These are phyloP conservation scores for Hypoxylon sp. DNA, from an alignment of 2,329 filamentous ascomycete genomes.

Conservation along the genomic window DNA sequence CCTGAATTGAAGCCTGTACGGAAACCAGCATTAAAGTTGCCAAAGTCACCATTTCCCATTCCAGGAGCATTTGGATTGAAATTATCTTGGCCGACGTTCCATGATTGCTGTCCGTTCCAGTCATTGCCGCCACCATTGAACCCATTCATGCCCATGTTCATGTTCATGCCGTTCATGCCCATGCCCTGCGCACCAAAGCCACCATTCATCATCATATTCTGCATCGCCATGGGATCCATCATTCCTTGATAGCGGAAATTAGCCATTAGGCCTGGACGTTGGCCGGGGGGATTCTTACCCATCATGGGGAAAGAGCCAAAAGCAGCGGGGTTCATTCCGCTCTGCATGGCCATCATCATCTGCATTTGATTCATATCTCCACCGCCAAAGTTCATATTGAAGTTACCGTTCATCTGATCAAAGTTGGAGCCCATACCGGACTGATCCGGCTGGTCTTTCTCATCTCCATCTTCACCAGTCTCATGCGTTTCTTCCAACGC, in stretches of 20 bases:
- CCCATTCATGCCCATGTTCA: slow-evolving; percentile 78
- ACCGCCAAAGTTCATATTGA: slow-evolving; percentile 69
- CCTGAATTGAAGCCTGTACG: slow-evolving; percentile 80
- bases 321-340: slow-evolving; percentile 65
- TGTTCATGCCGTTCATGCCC: slow-evolving; percentile 78
- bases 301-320: slow-evolving; percentile 79
- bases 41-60: slow-evolving; percentile 83
- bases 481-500: slow-evolving; percentile 43
- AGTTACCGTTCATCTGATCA: slow-evolving; percentile 57
- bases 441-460: slow-evolving; percentile 45
- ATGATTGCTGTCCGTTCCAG: slow-evolving; percentile 83
- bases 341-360: slow-evolving; percentile 80
- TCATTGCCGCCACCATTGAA: slow-evolving; percentile 77
- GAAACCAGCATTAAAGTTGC: slow-evolving; percentile 79
- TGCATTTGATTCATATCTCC: slow-evolving; percentile 81
- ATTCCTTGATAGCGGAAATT: slow-evolving; percentile 64
- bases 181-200: slow-evolving; percentile 77
- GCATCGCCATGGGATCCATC: slow-evolving; percentile 84
- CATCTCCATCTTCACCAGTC: slow-evolving; percentile 43
- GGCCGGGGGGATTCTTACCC: slow-evolving; percentile 63
- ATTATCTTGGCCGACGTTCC: slow-evolving; percentile 89
- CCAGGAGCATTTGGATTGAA: slow-evolving; percentile 85
- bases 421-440: slow-evolving; percentile 44
- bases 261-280: slow-evolving; percentile 39
- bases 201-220: slow-evolving; percentile 82